Base-by-base conservation (phyloP, 352 stramenopile species). In the Phytopythium ostracodes region DNA sequence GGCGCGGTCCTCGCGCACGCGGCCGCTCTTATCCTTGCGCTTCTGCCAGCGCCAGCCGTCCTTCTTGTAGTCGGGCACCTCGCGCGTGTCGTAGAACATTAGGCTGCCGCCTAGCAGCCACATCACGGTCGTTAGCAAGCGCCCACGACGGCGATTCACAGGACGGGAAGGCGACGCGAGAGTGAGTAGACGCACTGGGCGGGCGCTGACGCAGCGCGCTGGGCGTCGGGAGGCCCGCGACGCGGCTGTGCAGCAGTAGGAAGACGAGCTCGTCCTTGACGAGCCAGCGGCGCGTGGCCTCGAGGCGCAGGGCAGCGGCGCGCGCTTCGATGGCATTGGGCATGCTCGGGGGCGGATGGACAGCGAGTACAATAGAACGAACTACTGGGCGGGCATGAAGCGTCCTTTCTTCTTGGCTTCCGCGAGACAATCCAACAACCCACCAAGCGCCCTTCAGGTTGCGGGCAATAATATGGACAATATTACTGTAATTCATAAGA, bases 11-110 rank as follows among this genome's bases (percentile, higher is more conserved):
- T 95, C 87, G 24, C 87, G 79, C 43, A 89, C 84, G 38, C 81
- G 79, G 64, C 75, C 87, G 18, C 74, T 87, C 56, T 89, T 83
- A 65, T 93, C 87, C 66, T 93, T 95, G 46, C 86, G 83, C 66
- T 92, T 93, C 62, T 93, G 87, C 87, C 87, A 95, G 7, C 62
- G 76, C 84, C 84, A 95, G 6, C 87, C 87, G 65, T 95, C 87
- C 55, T 91, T 91, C 72, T 92, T 95, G 65, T 89, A 95, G 64
- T 93, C 84, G 7, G 76, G 66, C 15, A 89, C 73, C 27, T 75
- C 68, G 22, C 63, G 65, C 33, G 74, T 83, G 46, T 91, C 80
- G 63, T 91, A 95, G 51, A 94, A 73, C 59, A 93, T 40, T 36
- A 95, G 62, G 5, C 73, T 80, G 0, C 87, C 87, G 53, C 87